Base-by-base conservation (phyloP, 805 yeast genomes). In the Metschnikowia amazonensis region DNA sequence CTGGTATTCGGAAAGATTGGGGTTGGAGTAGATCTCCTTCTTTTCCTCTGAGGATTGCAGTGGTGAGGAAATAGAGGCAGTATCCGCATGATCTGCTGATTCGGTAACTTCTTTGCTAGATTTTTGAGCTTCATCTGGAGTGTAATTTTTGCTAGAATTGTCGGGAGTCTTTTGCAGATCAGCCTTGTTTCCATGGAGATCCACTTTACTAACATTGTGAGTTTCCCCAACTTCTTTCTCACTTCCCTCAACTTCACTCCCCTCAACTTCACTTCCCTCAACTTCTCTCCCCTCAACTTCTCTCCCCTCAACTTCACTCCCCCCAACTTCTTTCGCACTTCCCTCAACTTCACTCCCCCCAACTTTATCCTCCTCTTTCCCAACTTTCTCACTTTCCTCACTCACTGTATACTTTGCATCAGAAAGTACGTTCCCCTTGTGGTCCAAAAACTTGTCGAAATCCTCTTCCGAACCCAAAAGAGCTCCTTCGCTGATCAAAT, bases 401-500 rank as follows among this genome's bases (percentile, higher is more conserved):
- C 35, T 32, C 8, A 31, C 33, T 2, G 42, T 20, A 48, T 42
- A 72, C 50, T 69, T 61, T 20, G 74, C 77, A 39, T 70, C 75
- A n/a, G 66, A 67, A 54, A 74, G 80, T 39, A 80, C 66, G 40
- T 74, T 69, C 1, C 86, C 87, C 38, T 70, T 67, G 10, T 69
- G 68, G 53, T 81, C 84, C 56, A 81, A 62, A 39, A 78, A 67
- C 17, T 67, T 62, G 21, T 74, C 81, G 53, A 81, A 73, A 50
- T 72, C 76, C 52, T 74, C 82, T 44, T 80, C 84, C 2, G 72
- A 65, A 0, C 74, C 75, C 55, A 72, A 59, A 42, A 72, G 63
- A 1, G 76, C 76, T 5, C 76, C 76, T 50, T 72, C 76, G 43
- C 56, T 69, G 47, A 72, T 72, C 57, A 72, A 66, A 41, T 77